These are phyloP conservation scores for Tothia fuscella DNA, from an alignment of 2,329 filamentous ascomycete species.

Conservation along the genomic window DNA sequence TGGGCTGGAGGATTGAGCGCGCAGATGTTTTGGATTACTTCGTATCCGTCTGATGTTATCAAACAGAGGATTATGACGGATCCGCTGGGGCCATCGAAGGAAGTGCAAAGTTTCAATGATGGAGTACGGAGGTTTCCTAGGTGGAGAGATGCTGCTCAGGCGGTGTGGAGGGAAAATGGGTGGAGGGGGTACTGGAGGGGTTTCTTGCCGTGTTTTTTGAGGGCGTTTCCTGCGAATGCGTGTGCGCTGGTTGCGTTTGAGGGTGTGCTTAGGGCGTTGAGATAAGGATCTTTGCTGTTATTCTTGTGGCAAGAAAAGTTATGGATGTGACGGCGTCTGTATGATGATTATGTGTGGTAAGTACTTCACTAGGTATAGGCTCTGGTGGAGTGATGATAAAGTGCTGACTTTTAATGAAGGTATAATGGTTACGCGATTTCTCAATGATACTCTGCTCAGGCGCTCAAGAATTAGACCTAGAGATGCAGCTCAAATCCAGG, in stretches of 20 bases:
- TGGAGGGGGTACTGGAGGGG: constrained; percentile 79
- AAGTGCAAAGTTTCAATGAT: too few relatives aligned
- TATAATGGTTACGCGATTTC: neutral
- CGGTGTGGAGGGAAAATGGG: constrained; percentile 67
- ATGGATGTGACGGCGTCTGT: neutral
- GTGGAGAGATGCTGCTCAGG: constrained; percentile 70
- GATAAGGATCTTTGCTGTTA: neutral
- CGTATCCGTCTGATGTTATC: constrained; percentile 84
- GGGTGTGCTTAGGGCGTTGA: constrained; percentile 57
- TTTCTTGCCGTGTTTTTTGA: constrained; percentile 83
- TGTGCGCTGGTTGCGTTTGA: constrained; percentile 91
- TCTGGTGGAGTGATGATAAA: neutral
- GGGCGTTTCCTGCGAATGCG: constrained; percentile 92
- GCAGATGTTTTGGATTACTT: constrained; percentile 88
- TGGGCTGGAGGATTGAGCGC: constrained; percentile 92
- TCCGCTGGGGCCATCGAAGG: constrained; percentile 54
- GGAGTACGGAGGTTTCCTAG: constrained; percentile 55
- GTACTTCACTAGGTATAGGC: neutral
- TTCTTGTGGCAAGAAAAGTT: neutral
- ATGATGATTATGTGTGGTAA: too few relatives aligned
- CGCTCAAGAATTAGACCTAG: too few relatives aligned
- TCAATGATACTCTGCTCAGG: neutral
- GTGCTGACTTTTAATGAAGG: neutral
- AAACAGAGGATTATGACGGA: constrained; percentile 98
- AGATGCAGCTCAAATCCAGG: too few relatives aligned